Evolutionary conservation across 2,329 filamentous ascomycete species (phyloP).

Genomic region (Cytospora mali): DNA sequence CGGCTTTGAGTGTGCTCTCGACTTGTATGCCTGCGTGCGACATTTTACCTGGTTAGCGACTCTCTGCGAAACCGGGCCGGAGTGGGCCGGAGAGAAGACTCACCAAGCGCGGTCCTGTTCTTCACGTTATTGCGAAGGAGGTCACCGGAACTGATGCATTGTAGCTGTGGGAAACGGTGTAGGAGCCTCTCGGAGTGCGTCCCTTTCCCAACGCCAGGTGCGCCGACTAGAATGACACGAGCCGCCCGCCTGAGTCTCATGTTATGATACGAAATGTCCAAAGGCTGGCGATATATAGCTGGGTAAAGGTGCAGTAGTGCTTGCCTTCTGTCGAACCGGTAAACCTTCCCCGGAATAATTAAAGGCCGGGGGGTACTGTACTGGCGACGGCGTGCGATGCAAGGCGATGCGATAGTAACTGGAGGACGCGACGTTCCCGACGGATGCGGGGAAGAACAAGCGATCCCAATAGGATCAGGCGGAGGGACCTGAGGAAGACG

Average conservation of each 20-base stretch:
- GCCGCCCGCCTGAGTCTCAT: constrained; percentile 79
- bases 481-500: constrained; percentile 8
- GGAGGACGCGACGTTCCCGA: constrained; percentile 12
- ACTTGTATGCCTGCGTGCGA: constrained; percentile 75
- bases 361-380: constrained; percentile 5
- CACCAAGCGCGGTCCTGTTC: constrained; percentile 82
- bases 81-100: constrained; percentile 32
- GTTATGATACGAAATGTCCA: constrained; percentile 31
- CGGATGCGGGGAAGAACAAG: constrained; percentile 16
- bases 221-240: constrained; percentile 90
- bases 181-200: constrained; percentile 92
- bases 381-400: constrained; percentile 1
- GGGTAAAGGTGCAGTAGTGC: constrained; percentile 20
- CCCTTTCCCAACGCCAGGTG: constrained; percentile 95
- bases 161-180: constrained; percentile 82
- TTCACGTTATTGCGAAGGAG: constrained; percentile 91
- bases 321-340: constrained; percentile 20
- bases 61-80: constrained; percentile 1
- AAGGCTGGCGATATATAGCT: background rate
- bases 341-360: constrained; percentile 4
- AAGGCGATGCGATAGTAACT: constrained; percentile 9
- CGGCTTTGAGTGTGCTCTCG: constrained; percentile 83
- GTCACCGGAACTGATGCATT: constrained; percentile 92
- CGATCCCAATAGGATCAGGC: constrained; percentile 26
- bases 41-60: constrained; percentile 22